Evolutionary conservation across 2,329 filamentous ascomycete genomes (phyloP), one percentile per base, ranked within the genome.

Genomic region (Trichoderma koningii): DNA sequence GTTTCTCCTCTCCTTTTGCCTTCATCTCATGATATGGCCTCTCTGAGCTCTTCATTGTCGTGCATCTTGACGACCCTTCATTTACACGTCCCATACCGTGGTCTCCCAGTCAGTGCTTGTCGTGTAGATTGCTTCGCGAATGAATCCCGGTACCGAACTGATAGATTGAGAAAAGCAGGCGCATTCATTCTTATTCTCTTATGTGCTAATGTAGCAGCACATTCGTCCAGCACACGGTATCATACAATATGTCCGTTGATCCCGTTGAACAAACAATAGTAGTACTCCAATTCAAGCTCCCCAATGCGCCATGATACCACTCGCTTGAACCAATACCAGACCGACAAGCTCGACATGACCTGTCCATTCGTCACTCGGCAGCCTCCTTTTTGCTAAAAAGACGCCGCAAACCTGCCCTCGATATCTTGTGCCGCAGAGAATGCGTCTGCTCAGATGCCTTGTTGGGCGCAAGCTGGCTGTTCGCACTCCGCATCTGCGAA

Each of bases 381-480:
- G 44, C 34, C 19, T 64, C 59, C 9, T 59, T 66, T 41, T 64
- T 66, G 21, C 64, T 63, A 57, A 66, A 66, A 0, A 66, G 28
- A 7, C 69, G 68, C 10, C 69, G 68, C 42, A 71, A 41, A 14
- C 67, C 67, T 15, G 66, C 66, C 26, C 63, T 65, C 9, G 69
- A 70, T 10, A 71, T 63, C 67, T 68, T 69, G 62, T 67, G 68
- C 38, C 67, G 66, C 6, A 69, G 53, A 9, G 66, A 50, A 7
- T 59, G 65, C 45, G 62, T 66, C 23, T 53, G 63, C n/a, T 65
- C 51, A 26, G 19, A 28, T n/a, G 60, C 19, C 41, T 55, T 63
- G 41, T 57, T 55, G 7, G 66, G 55, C 2, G 14, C 41, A 9
- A 34, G 38, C 14, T 30, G 41, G 12, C 44, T 53, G 14, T 56